Evolutionary conservation across 805 yeast species (phyloP), one percentile per base, ranked within the genome.

Genomic region (Zygosaccharomyces lentus): DNA sequence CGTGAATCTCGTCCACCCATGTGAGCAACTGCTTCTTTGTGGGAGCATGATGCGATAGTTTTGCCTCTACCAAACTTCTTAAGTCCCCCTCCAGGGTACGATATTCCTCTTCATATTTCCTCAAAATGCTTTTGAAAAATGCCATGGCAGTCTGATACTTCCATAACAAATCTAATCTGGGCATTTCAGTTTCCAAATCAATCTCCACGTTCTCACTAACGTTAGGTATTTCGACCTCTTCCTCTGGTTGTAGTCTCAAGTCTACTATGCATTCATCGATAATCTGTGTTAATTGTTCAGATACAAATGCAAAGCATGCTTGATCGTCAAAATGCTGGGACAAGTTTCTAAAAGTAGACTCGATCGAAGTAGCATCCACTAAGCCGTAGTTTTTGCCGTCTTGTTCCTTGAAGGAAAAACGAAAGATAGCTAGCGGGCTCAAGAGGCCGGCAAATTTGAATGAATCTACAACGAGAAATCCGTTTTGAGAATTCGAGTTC

Each of bases 401-500:
- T 25, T 43, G 40, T 43, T 68, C 71, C 13, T 62, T 54, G 48
- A 78, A 70, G 5, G 80, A 59, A 49, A 70, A 71, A 34, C 70
- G 61, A 29, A 80, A 60, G 32, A 78, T 59, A n/a, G 74, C 63
- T 16, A 54, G 53, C 2, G 74, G 60, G 4, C 67, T 53, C 3
- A 82, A 55, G 17, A 82, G 61, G 2, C 70, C 74, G 42, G 69
- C 69, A 21, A 70, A 67, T 44, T 72, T 69, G 48, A 84, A 67
- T 43, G 76, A 72, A 50, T 78, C 81, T 34, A 79, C 61, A 9
- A 84, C 76, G 47, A 82, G 67, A 46, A 71, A 77, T 0, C 86
- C 93, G 43, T 79, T 77, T 57, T 81, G 77, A 1, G 85, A 82
- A 47, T 81, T 80, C 37, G 71, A 68, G 47, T 74, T 73, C 93